A percentile compares a stretch with the other conserved stretches of the same genome.
These are phyloP conservation scores for Penicillium herquei DNA, from an alignment of 495 filamentous ascomycete genomes.

Conservation along the genomic window DNA sequence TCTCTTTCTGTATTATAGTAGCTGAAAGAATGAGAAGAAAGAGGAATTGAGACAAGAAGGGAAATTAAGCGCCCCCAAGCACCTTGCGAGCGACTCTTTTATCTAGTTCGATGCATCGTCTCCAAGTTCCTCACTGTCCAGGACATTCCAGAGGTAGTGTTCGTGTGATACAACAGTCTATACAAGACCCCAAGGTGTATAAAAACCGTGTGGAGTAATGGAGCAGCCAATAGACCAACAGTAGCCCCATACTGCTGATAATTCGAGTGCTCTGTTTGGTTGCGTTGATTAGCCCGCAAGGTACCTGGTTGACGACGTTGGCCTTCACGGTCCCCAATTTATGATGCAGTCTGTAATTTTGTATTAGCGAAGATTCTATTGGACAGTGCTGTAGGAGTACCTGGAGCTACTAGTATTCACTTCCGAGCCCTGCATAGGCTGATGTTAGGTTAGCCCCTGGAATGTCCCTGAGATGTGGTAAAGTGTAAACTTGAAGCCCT, in stretches of 20 bases:
- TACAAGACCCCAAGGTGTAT: constrained; percentile 14
- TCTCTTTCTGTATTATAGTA: background rate
- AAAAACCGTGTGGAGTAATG: constrained; percentile 7
- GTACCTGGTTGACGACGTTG: constrained; percentile 19
- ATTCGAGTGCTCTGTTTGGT: constrained; percentile 19
- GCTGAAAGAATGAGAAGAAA: background rate
- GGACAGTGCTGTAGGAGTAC: too few relatives aligned
- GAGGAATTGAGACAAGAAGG: background rate
- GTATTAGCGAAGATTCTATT: constrained; percentile 4
- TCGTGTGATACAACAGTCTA: constrained; percentile 5
- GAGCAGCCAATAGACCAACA: constrained; percentile 7
- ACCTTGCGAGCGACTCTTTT: constrained; percentile 21
- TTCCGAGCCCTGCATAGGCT: too few relatives aligned
- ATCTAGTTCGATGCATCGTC: constrained; percentile 11
- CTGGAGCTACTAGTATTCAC: too few relatives aligned
- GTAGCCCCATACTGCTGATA: constrained; percentile 16
- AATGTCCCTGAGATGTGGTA: too few relatives aligned
- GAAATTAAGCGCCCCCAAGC: background rate
- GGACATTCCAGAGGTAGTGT: constrained; percentile 2
- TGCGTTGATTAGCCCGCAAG: constrained; percentile 19
- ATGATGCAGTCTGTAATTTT: constrained; percentile 6
- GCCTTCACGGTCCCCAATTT: constrained; percentile 29
- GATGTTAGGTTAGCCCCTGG: too few relatives aligned
- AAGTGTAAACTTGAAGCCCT: too few relatives aligned
- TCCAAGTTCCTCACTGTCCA: constrained; percentile 28